Evolutionary conservation across 2,329 filamentous ascomycete genomes (phyloP).

Genomic region (Cephalotrichum gorgonifer): DNA sequence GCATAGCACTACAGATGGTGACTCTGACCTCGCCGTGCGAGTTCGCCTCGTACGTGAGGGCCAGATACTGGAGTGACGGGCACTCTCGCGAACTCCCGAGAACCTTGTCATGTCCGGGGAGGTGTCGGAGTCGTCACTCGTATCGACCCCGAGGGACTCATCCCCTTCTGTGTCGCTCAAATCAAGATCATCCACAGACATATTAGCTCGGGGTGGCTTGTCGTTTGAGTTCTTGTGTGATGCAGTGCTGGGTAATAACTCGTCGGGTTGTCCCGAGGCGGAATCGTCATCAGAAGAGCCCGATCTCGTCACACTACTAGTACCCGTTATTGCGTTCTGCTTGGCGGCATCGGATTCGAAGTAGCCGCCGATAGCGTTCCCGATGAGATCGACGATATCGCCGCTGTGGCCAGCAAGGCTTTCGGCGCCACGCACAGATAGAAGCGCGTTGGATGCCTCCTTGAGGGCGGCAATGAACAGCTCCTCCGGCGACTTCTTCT

Average conservation of each 20-base stretch:
- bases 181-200: conserved; percentile 38
- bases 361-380: conserved; percentile 40
- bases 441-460: not conserved
- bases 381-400: conserved; percentile 38
- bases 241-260: not conserved
- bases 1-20: not conserved
- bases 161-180: conserved; percentile 26
- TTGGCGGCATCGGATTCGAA: conserved; percentile 25
- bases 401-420: not conserved
- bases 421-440: not conserved
- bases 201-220: not conserved
- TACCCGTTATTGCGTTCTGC: not conserved
- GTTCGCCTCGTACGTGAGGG: not conserved
- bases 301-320: not conserved
- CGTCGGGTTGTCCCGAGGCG: not conserved
- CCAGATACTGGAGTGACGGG: not conserved
- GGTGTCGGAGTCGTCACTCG: conserved; percentile 11
- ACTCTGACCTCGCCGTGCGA: not conserved
- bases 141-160: conserved; percentile 14
- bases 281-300: not conserved
- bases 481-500: not conserved
- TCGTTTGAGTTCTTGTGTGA: not conserved
- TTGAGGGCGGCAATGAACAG: not conserved
- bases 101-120: not conserved
- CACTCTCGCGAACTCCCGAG: conserved; percentile 16